phyloP scores from a whole-genome alignment of 306 rosid genomes.

The Malus asiatica region DNA sequence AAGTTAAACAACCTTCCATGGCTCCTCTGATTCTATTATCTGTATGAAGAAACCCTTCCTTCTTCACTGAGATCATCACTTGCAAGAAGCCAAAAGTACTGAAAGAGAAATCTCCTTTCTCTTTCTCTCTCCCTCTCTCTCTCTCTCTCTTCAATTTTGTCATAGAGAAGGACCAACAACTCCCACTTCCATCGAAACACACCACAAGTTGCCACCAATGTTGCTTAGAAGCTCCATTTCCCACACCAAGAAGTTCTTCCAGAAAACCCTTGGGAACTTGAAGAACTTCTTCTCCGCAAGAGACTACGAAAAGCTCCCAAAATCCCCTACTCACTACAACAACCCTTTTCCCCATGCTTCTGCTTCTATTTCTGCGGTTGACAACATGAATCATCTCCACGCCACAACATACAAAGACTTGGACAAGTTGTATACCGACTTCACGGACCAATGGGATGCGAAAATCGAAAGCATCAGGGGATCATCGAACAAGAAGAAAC shows the following conservation, averaged over 20 bases:
- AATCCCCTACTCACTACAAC: constrained; percentile 28
- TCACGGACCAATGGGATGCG: constrained; percentile 32
- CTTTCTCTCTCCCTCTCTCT: not conserved
- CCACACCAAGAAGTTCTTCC: constrained; percentile 69
- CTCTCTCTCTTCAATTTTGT: not conserved
- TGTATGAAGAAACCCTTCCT: constrained; percentile 42
- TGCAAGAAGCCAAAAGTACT: constrained; percentile 21
- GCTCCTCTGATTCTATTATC: constrained; percentile 37
- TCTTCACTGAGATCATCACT: constrained; percentile 9
- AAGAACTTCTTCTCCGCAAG: constrained; percentile 53
- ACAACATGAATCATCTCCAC: constrained; percentile 13
- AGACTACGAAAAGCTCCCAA: constrained; percentile 61
- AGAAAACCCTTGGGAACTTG: constrained; percentile 54
- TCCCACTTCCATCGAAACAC: constrained; percentile 1
- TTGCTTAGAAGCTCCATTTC: constrained; percentile 58
- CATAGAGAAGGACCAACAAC: constrained; percentile 9
- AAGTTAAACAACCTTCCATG: constrained; percentile 34
- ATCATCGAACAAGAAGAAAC: constrained; percentile 19
- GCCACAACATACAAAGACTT: constrained; percentile 27
- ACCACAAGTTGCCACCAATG: constrained; percentile 31
- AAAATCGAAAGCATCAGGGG: constrained; percentile 17
- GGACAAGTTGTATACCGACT: constrained; percentile 39
- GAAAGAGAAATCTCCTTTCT: not conserved
- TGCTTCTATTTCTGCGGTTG: not conserved
- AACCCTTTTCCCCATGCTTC: not conserved